Evolutionary conservation across 495 filamentous ascomycete genomes (phyloP).

Genomic region (Aspergillus cristatus): DNA sequence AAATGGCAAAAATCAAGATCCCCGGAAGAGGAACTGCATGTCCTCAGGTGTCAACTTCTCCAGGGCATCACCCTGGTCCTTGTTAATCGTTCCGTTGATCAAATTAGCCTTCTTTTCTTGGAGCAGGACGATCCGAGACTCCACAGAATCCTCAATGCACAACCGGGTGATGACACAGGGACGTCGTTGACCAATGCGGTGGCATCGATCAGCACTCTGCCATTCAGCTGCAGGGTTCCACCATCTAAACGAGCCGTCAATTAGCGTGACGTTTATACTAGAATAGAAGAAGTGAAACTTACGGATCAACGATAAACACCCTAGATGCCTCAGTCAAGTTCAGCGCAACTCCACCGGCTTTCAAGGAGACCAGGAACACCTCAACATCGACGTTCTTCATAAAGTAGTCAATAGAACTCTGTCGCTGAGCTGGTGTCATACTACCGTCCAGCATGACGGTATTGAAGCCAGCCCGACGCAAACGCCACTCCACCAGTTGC

Average conservation of each 20-base stretch:
- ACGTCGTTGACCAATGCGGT: constrained; percentile 89
- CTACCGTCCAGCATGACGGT: constrained; percentile 95
- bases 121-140: constrained; percentile 84
- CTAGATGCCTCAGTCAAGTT: constrained; percentile 90
- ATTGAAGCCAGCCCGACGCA: constrained; percentile 88
- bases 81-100: constrained; percentile 92
- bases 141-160: constrained; percentile 92
- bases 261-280: too few species aligned
- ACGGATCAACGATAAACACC: constrained; percentile 93
- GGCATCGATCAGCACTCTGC: constrained; percentile 93
- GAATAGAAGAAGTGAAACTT: constrained; percentile 28
- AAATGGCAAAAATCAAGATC: constrained; percentile 25
- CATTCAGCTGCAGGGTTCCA: constrained; percentile 98
- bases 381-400: constrained; percentile 91
- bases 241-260: too few species aligned
- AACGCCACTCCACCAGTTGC: constrained; percentile 85
- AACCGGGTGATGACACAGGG: constrained; percentile 91
- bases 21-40: constrained; percentile 89
- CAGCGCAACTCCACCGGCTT: constrained; percentile 89
- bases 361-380: constrained; percentile 89
- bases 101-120: constrained; percentile 97
- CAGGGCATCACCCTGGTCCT: constrained; percentile 70
- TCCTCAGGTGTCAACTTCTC: constrained; percentile 85
- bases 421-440: constrained; percentile 88
- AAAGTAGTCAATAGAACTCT: constrained; percentile 86